Evolutionary conservation across 1,284 basidiomycete genomes (phyloP), one percentile per base, ranked within the genome.

Genomic region (Sporisorium graminicola): DNA sequence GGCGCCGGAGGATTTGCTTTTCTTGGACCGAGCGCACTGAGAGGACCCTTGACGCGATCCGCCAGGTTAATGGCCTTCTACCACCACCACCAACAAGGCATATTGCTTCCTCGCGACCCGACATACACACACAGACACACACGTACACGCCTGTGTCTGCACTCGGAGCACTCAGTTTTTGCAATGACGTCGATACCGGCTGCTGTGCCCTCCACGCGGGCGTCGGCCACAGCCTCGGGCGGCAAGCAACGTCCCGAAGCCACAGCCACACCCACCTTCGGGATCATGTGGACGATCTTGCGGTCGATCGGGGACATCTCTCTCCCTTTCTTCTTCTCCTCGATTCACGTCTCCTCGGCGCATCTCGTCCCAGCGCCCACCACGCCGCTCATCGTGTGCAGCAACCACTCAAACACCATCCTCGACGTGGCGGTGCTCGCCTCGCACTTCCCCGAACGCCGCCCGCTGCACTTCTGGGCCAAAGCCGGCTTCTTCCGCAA

Each of bases 381-480:
- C 3, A 77, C 73, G 0, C 74, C 80, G 1, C 29, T 80, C 12
- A 79, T 82, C 51, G 40, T 82, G 7, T 78, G 77, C 52, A 58
- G 60, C 26, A 75, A 71, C 44, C 79, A 81, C 85, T 91, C 93
- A 81, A 95, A 67, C 43, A 82, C 77, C 22, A 70, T 78, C 43
- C 65, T 79, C 49, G 82, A 86, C 59, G 84, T 85, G 7, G 82
- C 77, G 40, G 59, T 87, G 55, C 73, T 86, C 44, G 80, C 83
- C 16, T 90, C 90, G 55, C 89, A 90, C 52, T 93, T 94, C 85
- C 94, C 93, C 31, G 89, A 92, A 85, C 86, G 88, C 61, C 89
- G 94, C 59, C 91, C 92, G 50, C 86, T 98, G 51, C 94, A 98
- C 85, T 98, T 97, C 86, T 98, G 95, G 94, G 94, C 93, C 77